These are phyloP conservation scores for Aspergillus conjunctus DNA, from an alignment of 495 filamentous ascomycete genomes.

Conservation along the genomic window DNA sequence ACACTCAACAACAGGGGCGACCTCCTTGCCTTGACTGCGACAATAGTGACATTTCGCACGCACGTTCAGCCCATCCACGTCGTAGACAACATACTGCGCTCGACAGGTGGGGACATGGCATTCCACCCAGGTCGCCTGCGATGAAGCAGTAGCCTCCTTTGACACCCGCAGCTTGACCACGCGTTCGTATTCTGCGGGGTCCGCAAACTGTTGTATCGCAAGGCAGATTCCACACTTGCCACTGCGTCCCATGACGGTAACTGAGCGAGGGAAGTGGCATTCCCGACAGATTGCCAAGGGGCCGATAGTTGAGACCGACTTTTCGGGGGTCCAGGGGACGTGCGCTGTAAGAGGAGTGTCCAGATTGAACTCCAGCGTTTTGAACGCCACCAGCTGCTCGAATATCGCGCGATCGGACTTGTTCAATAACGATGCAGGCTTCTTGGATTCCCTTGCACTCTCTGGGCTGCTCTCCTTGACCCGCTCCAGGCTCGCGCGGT, in stretches of 20 bases:
- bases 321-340: conserved; percentile 46
- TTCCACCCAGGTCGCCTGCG: conserved; percentile 42
- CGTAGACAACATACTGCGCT: conserved; percentile 51
- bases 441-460: conserved; percentile 4
- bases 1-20: conserved; percentile 37
- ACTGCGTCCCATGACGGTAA: conserved; percentile 43
- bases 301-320: conserved; percentile 37
- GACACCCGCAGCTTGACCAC: conserved; percentile 29
- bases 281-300: conserved; percentile 39
- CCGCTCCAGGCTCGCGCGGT: conserved; percentile 17
- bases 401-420: conserved; percentile 39
- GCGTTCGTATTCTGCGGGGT: conserved; percentile 16
- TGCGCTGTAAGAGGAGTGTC: conserved; percentile 35
- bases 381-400: conserved; percentile 46
- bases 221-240: conserved; percentile 44
- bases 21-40: conserved; percentile 19
- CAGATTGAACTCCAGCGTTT: conserved; percentile 48
- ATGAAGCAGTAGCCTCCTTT: conserved; percentile 25
- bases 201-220: neutral
- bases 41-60: conserved; percentile 51
- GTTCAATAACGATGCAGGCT: conserved; percentile 25
- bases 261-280: conserved; percentile 47
- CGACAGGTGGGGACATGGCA: conserved; percentile 41
- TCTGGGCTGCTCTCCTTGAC: neutral
- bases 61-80: conserved; percentile 35